Conservation (phyloP, 768 basidiomycete species). For the Suillus subalutaceus region DNA sequence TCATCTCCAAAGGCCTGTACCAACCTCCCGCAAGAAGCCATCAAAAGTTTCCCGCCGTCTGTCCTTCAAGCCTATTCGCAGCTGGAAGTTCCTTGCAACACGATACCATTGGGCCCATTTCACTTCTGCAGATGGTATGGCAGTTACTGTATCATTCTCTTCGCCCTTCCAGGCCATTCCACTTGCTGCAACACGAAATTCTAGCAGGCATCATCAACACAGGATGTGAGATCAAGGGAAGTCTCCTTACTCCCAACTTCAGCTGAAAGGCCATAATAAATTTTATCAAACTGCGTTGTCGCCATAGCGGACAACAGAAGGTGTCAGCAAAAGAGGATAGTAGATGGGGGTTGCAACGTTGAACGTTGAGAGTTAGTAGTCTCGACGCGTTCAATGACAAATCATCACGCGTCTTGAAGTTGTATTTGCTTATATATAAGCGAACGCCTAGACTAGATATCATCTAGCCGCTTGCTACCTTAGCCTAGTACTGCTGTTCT, state of each 20-base stretch:
- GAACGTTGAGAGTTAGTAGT: conserved; percentile 10
- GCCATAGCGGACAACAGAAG: conserved; percentile 38
- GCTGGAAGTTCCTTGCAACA: conserved; percentile 90
- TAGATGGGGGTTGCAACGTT: conserved; percentile 13
- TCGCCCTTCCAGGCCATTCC: conserved; percentile 95
- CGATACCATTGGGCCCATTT: conserved; percentile 92
- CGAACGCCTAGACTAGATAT: background rate
- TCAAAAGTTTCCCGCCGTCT: conserved; percentile 85
- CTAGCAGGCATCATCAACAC: conserved; percentile 40
- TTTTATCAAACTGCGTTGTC: conserved; percentile 84
- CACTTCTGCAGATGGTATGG: conserved; percentile 71
- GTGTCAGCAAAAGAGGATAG: conserved; percentile 15
- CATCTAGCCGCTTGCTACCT: background rate
- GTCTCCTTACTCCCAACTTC: conserved; percentile 79
- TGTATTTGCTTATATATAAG: conserved; percentile 10
- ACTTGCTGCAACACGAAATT: conserved; percentile 84
- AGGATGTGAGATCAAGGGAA: background rate
- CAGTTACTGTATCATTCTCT: conserved; percentile 62
- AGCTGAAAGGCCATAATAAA: conserved; percentile 73
- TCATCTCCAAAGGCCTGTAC: conserved; percentile 5
- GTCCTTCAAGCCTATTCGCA: conserved; percentile 81
- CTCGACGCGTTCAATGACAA: conserved; percentile 40
- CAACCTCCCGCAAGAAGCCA: conserved; percentile 88
- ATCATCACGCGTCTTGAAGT: conserved; percentile 23
- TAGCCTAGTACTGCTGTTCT: too few relatives aligned